Percentiles rank a stretch among this genome's conserved stretches.
These are phyloP conservation scores for Heteromeles arbutifolia DNA, from an alignment of 306 rosid genomes.

Conservation along the genomic window DNA sequence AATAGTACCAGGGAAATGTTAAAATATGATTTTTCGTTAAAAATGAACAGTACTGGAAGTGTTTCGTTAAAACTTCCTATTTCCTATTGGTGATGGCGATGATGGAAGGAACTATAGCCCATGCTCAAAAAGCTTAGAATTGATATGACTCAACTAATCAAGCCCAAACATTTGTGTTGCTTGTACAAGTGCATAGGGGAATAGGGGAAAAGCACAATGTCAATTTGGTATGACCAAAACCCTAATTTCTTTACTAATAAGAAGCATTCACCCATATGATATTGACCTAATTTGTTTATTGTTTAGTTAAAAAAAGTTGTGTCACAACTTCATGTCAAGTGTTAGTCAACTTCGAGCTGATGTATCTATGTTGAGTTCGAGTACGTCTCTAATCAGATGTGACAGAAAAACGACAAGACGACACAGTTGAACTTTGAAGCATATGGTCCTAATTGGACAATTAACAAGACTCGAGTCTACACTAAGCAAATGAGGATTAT, in stretches of 20 bases:
- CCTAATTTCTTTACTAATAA: not conserved
- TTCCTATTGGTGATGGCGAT: not conserved
- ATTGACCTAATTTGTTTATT: not conserved
- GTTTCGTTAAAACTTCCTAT: too few species aligned
- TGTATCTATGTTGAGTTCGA: not conserved
- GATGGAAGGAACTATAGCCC: not conserved
- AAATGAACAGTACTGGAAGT: too few species aligned
- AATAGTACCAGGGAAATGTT: too few species aligned
- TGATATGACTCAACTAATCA: not conserved
- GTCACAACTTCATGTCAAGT: not conserved
- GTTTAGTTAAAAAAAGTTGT: not conserved
- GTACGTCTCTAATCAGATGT: not conserved
- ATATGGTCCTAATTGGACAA: not conserved
- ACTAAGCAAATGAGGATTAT: slow-evolving; percentile 8
- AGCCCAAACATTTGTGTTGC: not conserved
- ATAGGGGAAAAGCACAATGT: too few species aligned
- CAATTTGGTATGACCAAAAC: not conserved
- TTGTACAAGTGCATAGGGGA: not conserved
- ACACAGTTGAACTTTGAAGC: not conserved
- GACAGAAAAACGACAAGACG: not conserved
- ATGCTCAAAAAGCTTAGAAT: not conserved
- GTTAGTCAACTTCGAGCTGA: not conserved
- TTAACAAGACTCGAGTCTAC: not conserved
- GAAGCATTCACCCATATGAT: not conserved
- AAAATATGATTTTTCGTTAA: too few species aligned